Conservation (phyloP, 2,329 filamentous ascomycete genomes). For the Aureobasidium sp. region DNA sequence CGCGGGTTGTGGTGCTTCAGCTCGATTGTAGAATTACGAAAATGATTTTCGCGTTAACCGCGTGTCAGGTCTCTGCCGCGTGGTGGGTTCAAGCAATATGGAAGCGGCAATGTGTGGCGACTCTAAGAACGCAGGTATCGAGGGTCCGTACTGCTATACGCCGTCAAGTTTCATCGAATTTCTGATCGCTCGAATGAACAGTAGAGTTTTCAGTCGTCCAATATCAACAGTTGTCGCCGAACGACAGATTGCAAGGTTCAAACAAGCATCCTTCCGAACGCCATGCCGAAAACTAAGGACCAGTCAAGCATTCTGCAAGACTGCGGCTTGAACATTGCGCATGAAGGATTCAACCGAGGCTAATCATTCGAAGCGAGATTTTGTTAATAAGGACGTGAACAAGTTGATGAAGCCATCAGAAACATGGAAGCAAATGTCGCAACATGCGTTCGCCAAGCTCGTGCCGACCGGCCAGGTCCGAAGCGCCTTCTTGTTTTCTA, state of each 20-base stretch:
- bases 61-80: not conserved
- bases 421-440: not conserved
- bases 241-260: not conserved
- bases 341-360: not conserved
- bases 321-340: not conserved
- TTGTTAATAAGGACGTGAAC: not conserved
- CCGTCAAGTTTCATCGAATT: too few species aligned
- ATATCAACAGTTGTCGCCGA: not conserved
- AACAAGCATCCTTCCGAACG: constrained; percentile 1
- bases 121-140: not conserved
- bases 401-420: not conserved
- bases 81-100: not conserved
- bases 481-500: not conserved
- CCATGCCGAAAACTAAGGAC: not conserved
- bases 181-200: not conserved
- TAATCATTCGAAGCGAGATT: not conserved
- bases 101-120: not conserved
- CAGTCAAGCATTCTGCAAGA: not conserved
- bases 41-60: not conserved
- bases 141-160: not conserved
- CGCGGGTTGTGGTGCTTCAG: not conserved
- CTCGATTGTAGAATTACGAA: not conserved
- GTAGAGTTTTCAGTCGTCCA: not conserved
- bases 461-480: not conserved
- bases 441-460: not conserved